phyloP scores from a whole-genome alignment of 371 early-diverging fungal genomes.

The Mortierella sp. region DNA sequence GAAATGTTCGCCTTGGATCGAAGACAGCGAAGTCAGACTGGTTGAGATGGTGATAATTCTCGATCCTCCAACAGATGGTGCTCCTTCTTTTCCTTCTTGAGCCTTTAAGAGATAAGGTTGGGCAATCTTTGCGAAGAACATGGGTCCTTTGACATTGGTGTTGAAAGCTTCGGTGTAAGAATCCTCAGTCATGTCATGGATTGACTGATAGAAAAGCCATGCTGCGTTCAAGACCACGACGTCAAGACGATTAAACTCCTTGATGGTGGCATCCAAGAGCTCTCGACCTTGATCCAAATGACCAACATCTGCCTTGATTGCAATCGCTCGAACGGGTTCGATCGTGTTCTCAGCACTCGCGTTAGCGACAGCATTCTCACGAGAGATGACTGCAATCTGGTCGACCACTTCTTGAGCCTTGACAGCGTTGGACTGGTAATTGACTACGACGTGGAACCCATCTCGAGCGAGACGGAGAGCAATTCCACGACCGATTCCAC shows the following conservation, averaged over 20 bases:
- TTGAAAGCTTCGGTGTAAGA: constrained; percentile 15
- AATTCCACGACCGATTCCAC: constrained; percentile 62
- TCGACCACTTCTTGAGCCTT: constrained; percentile 15
- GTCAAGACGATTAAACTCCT: constrained; percentile 29
- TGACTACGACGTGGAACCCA: constrained; percentile 58
- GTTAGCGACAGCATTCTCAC: no score
- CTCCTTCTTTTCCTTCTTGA: not conserved
- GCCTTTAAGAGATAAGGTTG: constrained; percentile 21
- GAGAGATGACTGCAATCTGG: not conserved
- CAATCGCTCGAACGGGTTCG: constrained; percentile 13
- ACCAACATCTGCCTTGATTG: constrained; percentile 18
- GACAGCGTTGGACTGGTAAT: constrained; percentile 14
- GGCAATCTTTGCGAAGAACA: constrained; percentile 27
- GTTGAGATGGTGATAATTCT: constrained; percentile 23
- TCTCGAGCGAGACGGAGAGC: constrained; percentile 59
- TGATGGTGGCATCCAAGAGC: constrained; percentile 21
- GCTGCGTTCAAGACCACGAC: constrained; percentile 43
- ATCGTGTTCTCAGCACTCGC: not conserved
- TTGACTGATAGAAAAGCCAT: constrained; percentile 18
- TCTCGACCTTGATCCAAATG: constrained; percentile 9
- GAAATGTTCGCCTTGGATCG: constrained; percentile 13
- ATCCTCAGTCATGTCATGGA: constrained; percentile 21
- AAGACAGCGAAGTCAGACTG: constrained; percentile 16
- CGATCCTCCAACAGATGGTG: not conserved
- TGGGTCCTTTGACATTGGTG: constrained; percentile 33